Conservation (phyloP, 2,329 filamentous ascomycete genomes). For the Hyphodiscus sp. region DNA sequence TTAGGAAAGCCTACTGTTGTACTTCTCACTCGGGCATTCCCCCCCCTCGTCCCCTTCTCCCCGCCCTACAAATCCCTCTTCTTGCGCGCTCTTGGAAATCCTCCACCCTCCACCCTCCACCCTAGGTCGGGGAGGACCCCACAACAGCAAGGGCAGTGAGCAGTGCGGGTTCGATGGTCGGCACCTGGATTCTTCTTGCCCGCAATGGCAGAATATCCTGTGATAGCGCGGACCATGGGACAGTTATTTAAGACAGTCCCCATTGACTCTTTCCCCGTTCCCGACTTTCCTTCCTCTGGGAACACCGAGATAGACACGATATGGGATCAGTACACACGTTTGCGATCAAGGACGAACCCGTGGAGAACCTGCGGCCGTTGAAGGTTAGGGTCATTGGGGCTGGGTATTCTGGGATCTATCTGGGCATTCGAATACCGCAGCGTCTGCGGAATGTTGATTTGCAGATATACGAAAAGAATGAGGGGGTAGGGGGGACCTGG, state of each 20-base stretch:
- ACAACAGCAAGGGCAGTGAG: neutral
- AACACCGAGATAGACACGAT: neutral
- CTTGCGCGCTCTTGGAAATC: neutral
- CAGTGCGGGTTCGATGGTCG: neutral
- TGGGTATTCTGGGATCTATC: slow-evolving; percentile 29
- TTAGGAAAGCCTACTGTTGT: too few relatives aligned
- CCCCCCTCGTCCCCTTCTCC: too few relatives aligned
- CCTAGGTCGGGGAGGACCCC: neutral
- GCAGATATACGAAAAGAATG: slow-evolving; percentile 48
- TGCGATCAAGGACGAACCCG: slow-evolving; percentile 21
- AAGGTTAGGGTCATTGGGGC: slow-evolving; percentile 29
- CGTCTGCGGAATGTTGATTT: slow-evolving; percentile 25
- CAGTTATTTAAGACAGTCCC: neutral
- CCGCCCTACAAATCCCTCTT: too few relatives aligned
- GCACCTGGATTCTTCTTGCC: neutral
- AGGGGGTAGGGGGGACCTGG: slow-evolving; percentile 47
- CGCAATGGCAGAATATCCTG: neutral
- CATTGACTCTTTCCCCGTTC: neutral
- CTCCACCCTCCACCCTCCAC: neutral
- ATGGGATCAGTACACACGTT: slow-evolving; percentile 3
- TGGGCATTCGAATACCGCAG: slow-evolving; percentile 27
- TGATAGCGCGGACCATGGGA: neutral
- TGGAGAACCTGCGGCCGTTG: slow-evolving; percentile 24
- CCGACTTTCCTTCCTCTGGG: neutral
- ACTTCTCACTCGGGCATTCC: too few relatives aligned